A percentile compares a stretch with the other conserved stretches of the same genome.
Conservation (phyloP, 495 filamentous ascomycete genomes). For the Cairneyella variabilis region DNA sequence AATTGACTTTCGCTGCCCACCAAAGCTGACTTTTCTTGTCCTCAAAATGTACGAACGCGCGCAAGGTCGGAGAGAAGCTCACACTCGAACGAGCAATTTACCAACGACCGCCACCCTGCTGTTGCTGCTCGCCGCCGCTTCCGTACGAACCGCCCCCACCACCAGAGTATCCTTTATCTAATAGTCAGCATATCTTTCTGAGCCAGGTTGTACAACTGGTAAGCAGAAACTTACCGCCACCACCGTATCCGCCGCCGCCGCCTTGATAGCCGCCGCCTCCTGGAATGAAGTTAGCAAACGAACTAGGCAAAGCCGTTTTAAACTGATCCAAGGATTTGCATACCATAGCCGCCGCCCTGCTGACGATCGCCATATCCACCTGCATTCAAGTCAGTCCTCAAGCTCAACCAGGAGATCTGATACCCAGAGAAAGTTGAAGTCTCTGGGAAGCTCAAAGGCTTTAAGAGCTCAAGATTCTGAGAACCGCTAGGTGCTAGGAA, state of each 20-base stretch:
- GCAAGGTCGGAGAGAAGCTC: constrained; percentile 25
- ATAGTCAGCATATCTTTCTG: constrained; percentile 17
- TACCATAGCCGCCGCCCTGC: constrained; percentile 23
- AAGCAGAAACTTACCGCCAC: constrained; percentile 16
- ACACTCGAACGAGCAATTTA: constrained; percentile 13
- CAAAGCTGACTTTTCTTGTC: constrained; percentile 30
- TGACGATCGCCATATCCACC: constrained; percentile 26
- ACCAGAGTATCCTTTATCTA: constrained; percentile 22
- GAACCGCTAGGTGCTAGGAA: too few relatives aligned
- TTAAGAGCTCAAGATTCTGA: too few relatives aligned
- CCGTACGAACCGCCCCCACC: too few relatives aligned
- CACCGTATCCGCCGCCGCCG: constrained; percentile 16
- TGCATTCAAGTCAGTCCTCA: too few relatives aligned
- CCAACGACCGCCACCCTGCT: constrained; percentile 27
- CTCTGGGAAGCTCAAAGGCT: too few relatives aligned
- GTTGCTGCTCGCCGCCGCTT: constrained; percentile 21
- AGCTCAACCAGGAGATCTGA: too few relatives aligned
- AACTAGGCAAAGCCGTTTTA: background rate
- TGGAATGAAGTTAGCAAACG: background rate
- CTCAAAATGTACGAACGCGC: constrained; percentile 22
- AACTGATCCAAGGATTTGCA: background rate
- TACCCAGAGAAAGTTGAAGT: too few relatives aligned
- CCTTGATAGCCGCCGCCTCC: constrained; percentile 29
- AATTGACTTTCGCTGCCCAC: constrained; percentile 29
- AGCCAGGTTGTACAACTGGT: too few relatives aligned